Evolutionary conservation across 1,139 yeast species (phyloP), one percentile per base, ranked within the genome.

Genomic region (Arxiozyma heterogenica): DNA sequence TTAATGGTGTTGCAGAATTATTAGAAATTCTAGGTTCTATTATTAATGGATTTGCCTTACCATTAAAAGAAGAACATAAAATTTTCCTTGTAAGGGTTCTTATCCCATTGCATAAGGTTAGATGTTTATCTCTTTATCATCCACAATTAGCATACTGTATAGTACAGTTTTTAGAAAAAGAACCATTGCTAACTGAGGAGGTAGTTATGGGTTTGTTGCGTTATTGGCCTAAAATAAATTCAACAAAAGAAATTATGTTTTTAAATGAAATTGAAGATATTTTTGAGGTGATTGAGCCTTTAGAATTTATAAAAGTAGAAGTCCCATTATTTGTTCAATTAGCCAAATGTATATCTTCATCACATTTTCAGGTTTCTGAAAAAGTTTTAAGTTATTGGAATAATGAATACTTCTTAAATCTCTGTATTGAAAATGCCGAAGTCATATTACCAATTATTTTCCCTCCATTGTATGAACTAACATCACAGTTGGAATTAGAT

Each of bases 131-230:
- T 15, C 75, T 91, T 59, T 93, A 91, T 69, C 98, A 93, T 69
- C 96, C 98, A 45, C 98, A 94, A 71, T 77, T 93, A 62, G 96
- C 98, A 15, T 93, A 93, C 71, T 93, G 99, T 73, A 87, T 94
- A 54, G 95, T 94, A 18, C 99, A 93, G 73, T 93, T 93, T 70
- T 75, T 93, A 64, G 98, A 93, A 64, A 93, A 93, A 70, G 98
- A 93, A 68, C 95, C 96, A 1, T 63, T 81, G 17, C 76, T 93
- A 63, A 93, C 98, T 1, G 98, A 91, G 70, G 98, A 91, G 68
- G 98, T 93, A 27, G 82, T 93, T 41, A 84, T 89, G 88, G 97
- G 97, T 1, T 75, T 93, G 55, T 74, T 93, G 63, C 80, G 96
- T 65, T 94, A 84, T 72, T 93, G 99, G 99, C 99, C 99, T 51